These are phyloP conservation scores for Hirschfeldia incana DNA, from an alignment of 345 rosid genomes.

Conservation along the genomic window DNA sequence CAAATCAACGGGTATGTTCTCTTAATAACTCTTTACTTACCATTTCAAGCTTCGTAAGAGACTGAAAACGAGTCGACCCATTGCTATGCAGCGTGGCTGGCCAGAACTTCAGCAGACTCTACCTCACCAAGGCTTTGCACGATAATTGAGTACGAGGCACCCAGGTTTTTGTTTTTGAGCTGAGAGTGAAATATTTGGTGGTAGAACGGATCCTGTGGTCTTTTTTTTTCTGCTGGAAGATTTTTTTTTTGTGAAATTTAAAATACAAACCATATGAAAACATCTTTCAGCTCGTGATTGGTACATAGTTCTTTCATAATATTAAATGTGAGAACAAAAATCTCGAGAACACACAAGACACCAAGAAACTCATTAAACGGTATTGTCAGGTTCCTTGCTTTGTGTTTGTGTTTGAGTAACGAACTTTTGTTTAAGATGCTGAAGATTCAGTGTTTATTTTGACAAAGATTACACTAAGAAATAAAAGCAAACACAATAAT, in stretches of 20 bases:
- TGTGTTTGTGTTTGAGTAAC: too few species aligned
- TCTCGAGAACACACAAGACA: not conserved
- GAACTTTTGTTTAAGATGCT: not conserved
- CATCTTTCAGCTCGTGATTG: not conserved
- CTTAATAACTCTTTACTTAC: not conserved
- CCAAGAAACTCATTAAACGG: not conserved
- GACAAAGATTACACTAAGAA: not conserved
- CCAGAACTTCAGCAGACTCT: constrained; percentile 84
- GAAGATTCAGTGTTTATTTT: not conserved
- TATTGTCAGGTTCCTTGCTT: too few species aligned
- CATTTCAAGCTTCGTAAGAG: not conserved
- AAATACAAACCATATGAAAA: not conserved
- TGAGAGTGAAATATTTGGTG: constrained; percentile 11
- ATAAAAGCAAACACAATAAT: not conserved
- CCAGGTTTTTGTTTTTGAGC: constrained; percentile 5
- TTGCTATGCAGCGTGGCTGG: constrained; percentile 79
- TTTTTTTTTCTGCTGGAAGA: constrained; percentile 5
- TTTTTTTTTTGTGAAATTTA: not conserved
- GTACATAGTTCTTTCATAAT: not conserved
- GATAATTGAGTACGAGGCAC: constrained; percentile 48
- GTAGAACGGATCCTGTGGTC: constrained; percentile 2
- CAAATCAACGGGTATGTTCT: constrained; percentile 92
- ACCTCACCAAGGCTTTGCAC: constrained; percentile 83
- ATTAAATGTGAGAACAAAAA: not conserved
- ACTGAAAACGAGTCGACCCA: not conserved